Evolutionary conservation across 108 stramenopile species (phyloP).

Genomic region (Cyclotella sp.): DNA sequence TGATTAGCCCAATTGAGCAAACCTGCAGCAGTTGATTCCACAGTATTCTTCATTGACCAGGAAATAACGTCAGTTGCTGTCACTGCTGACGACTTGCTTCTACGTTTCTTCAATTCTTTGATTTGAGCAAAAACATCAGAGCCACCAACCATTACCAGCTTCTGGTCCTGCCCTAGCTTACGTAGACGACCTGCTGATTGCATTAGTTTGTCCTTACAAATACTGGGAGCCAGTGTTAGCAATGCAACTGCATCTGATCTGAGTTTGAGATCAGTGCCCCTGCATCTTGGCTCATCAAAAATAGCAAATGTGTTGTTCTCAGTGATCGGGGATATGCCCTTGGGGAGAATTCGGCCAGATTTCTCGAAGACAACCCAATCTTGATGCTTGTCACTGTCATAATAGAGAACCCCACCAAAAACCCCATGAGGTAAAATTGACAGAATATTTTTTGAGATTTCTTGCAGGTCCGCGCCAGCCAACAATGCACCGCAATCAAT

Average conservation of each 20-base stretch:
- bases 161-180: constrained; percentile 53
- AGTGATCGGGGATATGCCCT: constrained; percentile 40
- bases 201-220: constrained; percentile 70
- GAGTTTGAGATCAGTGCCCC: constrained; percentile 68
- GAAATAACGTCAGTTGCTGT: constrained; percentile 38
- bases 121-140: constrained; percentile 51
- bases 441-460: constrained; percentile 36
- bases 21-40: constrained; percentile 42
- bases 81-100: background rate
- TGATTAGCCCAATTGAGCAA: constrained; percentile 50
- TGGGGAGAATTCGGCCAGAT: constrained; percentile 44
- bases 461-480: constrained; percentile 27
- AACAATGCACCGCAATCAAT: constrained; percentile 64
- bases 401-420: constrained; percentile 41
- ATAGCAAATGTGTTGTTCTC: constrained; percentile 57
- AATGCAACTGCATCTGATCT: constrained; percentile 51
- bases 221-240: constrained; percentile 57
- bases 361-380: constrained; percentile 57
- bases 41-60: constrained; percentile 64
- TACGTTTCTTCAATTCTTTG: constrained; percentile 6
- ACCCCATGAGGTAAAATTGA: background rate
- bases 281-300: constrained; percentile 68
- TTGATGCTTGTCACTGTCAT: constrained; percentile 24
- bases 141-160: constrained; percentile 49
- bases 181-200: constrained; percentile 66